Evolutionary conservation across 2,329 filamentous ascomycete genomes (phyloP).

Genomic region (Fusarium tjaetaba): DNA sequence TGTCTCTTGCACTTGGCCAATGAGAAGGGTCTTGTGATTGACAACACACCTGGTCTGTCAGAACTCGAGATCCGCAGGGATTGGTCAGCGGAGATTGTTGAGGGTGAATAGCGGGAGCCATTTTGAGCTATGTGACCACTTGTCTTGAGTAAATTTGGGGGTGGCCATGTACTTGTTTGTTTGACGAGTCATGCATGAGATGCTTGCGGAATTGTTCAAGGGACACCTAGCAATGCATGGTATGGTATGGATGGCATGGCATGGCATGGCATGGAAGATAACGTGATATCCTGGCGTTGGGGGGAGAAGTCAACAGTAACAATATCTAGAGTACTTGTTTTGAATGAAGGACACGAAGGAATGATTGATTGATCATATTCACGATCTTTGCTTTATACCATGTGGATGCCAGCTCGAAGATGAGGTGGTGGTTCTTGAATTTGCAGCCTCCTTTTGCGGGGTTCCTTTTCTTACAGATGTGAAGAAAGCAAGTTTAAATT

Average conservation of each 20-base stretch:
- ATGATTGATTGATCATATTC: constrained; percentile 11
- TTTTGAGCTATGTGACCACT: neutral
- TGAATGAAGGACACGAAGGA: constrained; percentile 31
- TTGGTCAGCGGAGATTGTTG: constrained; percentile 66
- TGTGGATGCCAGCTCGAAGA: neutral
- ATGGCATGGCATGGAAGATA: constrained; percentile 17
- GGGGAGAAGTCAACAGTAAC: constrained; percentile 14
- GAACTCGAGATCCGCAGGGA: constrained; percentile 72
- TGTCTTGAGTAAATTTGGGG: constrained; percentile 7
- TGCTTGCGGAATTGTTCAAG: constrained; percentile 6
- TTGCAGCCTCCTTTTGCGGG: neutral
- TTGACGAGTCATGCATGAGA: constrained; percentile 12
- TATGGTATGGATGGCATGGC: neutral
- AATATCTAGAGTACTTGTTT: constrained; percentile 20
- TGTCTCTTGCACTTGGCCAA: constrained; percentile 91
- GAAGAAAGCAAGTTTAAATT: neutral
- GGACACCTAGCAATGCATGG: neutral
- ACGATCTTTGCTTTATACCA: neutral
- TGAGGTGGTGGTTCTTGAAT: neutral
- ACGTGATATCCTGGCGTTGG: constrained; percentile 38
- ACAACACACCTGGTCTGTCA: constrained; percentile 66
- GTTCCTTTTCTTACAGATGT: neutral
- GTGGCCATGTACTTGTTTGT: neutral
- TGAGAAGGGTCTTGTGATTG: constrained; percentile 86
- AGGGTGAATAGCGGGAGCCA: constrained; percentile 47